Evolutionary conservation across 805 yeast species (phyloP).

Genomic region (Ogataea dorogensis): DNA sequence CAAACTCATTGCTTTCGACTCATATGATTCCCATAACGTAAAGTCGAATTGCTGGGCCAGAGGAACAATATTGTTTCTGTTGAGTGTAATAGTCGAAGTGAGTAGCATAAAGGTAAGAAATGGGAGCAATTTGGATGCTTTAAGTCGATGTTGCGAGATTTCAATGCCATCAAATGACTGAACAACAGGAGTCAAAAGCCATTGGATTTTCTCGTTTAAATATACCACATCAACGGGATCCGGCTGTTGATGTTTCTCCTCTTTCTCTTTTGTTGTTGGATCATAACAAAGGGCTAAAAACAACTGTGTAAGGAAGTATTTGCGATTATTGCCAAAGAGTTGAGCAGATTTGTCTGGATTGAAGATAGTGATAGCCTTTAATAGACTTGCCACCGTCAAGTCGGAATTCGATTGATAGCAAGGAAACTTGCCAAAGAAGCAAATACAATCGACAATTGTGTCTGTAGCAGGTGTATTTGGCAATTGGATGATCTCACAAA

Average conservation of each 20-base stretch:
- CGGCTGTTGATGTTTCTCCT: constrained; percentile 1
- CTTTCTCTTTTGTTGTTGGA: constrained; percentile 13
- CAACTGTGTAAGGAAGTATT: constrained; percentile 43
- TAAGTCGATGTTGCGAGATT: constrained; percentile 35
- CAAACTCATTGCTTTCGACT: constrained; percentile 42
- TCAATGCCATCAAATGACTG: constrained; percentile 45
- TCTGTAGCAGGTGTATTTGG: constrained; percentile 36
- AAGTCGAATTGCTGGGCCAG: constrained; percentile 21
- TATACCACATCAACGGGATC: constrained; percentile 26
- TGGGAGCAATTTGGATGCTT: constrained; percentile 41
- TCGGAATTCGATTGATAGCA: constrained; percentile 12
- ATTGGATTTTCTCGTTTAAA: constrained; percentile 24
- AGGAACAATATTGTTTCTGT: constrained; percentile 16
- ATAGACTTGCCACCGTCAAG: constrained; percentile 39
- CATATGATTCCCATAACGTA: constrained; percentile 43
- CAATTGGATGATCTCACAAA: constrained; percentile 34
- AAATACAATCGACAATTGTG: constrained; percentile 40
- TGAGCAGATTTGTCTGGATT: constrained; percentile 42
- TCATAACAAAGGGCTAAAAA: constrained; percentile 41
- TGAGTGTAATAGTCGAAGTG: constrained; percentile 36
- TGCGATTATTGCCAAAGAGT: constrained; percentile 31
- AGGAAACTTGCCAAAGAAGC: constrained; percentile 35
- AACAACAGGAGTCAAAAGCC: constrained; percentile 37
- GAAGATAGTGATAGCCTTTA: constrained; percentile 44
- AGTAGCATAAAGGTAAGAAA: constrained; percentile 50